Base-by-base conservation (phyloP, 139 green algal genomes). In the Microglena sp. region DNA sequence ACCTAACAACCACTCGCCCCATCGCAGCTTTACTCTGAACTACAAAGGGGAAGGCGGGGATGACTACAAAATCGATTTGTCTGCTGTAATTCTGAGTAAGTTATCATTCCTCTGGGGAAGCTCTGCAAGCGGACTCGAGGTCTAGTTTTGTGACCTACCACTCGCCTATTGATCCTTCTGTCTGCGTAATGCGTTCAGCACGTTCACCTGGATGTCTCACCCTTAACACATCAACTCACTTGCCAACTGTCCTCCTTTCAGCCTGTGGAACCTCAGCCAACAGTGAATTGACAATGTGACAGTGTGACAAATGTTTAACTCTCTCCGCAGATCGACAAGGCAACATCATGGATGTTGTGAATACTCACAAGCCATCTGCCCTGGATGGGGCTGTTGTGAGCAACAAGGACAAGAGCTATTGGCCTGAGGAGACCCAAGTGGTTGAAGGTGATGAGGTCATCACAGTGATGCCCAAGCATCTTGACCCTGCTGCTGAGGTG, bases 391-490 rank as follows among this genome's bases (percentile, higher is more conserved):
- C 68, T 15, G 50, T 80, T 22, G 60, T 70, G 18, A 71, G 60
- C 33, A 55, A 54, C 33, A 30, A 60, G 11, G 73, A 80, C 15
- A 57, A 44, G 8, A 64, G 55, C 45, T 34, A 60, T 8, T 71
- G 68, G 64, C 68, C 64, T 6, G 73, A 76, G 55, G 60, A 56
- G 6, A 58, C 31, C 2, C 50, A 68, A 24, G 26, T 61, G 0
- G 73, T 73, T 45, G 21, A 62, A 29, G 73, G 68, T 2, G 73
- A 80, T 18, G 73, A 80, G 46, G 68, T 72, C 3, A 67, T 80
- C 6, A 67, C 75, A 43, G 70, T 80, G 35, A 45, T 74, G 11
- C 73, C 73, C 1, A 80, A 80, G 54, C 63, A 54, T 18, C n/a
- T 75, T 18, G 68, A 74, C 22, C 68, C 60, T 35, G 29, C 46